Conservation (phyloP, 2,329 filamentous ascomycete species). For the Penicillium expansum region DNA sequence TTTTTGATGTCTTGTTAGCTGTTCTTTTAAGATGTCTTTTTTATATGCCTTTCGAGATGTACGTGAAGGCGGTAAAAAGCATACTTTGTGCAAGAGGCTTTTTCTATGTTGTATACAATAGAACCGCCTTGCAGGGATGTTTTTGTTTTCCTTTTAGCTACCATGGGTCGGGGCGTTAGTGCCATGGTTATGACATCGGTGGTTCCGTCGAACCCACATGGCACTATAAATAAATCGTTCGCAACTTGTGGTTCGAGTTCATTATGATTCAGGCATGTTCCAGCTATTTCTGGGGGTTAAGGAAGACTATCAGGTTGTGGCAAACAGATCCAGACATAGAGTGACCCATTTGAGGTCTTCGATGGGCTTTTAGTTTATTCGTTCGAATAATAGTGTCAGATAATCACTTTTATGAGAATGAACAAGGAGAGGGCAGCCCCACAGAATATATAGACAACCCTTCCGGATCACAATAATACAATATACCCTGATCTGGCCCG, state of each 20-base stretch:
- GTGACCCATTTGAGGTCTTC: too few relatives aligned
- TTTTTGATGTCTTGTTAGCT: too few relatives aligned
- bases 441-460: not conserved
- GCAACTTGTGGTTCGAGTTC: not conserved
- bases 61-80: too few relatives aligned
- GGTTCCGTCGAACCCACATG: conserved; percentile 8
- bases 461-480: not conserved
- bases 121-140: too few relatives aligned
- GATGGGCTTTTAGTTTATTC: not conserved
- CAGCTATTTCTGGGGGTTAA: too few relatives aligned
- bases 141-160: not conserved
- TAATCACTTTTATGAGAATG: not conserved
- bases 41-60: too few relatives aligned
- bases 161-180: not conserved
- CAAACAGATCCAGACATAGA: not conserved
- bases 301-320: too few relatives aligned
- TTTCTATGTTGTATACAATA: too few relatives aligned
- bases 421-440: not conserved
- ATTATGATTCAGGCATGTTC: not conserved
- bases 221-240: conserved; percentile 2
- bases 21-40: too few relatives aligned
- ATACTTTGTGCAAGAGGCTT: too few relatives aligned
- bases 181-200: conserved; percentile 17
- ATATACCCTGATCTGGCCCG: too few relatives aligned
- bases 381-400: not conserved